Evolutionary conservation across 2,329 filamentous ascomycete genomes (phyloP).

Genomic region (Penicillium polonicum): DNA sequence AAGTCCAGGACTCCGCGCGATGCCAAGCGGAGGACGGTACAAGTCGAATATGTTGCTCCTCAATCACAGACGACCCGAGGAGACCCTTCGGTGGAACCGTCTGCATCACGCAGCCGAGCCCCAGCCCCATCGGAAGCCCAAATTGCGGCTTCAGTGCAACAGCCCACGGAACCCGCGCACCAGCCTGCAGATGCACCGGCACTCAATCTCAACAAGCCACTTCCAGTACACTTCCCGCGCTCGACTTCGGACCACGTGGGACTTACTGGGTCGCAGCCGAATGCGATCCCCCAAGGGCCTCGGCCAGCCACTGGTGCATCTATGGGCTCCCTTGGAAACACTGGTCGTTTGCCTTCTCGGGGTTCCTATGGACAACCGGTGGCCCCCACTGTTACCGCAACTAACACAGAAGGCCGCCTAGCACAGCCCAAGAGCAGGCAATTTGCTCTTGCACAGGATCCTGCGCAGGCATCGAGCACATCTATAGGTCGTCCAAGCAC

Average conservation of each 20-base stretch:
- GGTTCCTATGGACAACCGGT: conserved; percentile 85
- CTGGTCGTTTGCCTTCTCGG: conserved; percentile 66
- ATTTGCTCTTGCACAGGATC: conserved; percentile 64
- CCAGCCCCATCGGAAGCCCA: conserved; percentile 11
- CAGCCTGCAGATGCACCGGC: conserved; percentile 11
- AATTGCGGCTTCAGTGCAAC: conserved; percentile 6
- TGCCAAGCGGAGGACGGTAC: conserved; percentile 88
- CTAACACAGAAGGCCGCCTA: conserved; percentile 85
- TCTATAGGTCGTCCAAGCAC: conserved; percentile 62
- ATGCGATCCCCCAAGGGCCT: conserved; percentile 45
- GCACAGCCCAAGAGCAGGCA: conserved; percentile 73
- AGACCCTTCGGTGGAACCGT: conserved; percentile 35
- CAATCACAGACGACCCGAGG: conserved; percentile 80
- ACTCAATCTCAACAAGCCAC: conserved; percentile 37
- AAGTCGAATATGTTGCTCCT: conserved; percentile 95
- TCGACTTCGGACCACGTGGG: conserved; percentile 59
- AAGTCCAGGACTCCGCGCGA: conserved; percentile 70
- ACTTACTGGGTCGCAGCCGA: conserved; percentile 46
- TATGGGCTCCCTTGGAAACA: conserved; percentile 60
- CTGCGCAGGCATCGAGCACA: conserved; percentile 49
- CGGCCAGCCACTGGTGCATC: conserved; percentile 82
- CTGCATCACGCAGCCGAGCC: conserved; percentile 16
- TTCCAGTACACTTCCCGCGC: conserved; percentile 52
- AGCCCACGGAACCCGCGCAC: conserved; percentile 5
- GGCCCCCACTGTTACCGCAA: conserved; percentile 80